phyloP scores from a whole-genome alignment of 2,329 filamentous ascomycete species.

The Fusarium redolens region DNA sequence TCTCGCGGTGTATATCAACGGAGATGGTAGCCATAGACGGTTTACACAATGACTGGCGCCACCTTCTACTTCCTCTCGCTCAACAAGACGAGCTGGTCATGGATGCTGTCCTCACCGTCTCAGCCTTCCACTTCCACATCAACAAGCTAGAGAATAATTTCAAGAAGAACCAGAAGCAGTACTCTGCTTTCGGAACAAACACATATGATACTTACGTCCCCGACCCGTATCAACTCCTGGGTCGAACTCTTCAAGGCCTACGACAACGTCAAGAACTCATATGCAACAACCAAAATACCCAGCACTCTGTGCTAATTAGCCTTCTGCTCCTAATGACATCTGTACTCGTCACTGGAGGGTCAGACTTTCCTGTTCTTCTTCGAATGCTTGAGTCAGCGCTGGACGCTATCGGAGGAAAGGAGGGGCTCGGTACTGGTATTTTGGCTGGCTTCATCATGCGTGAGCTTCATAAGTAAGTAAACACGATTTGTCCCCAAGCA shows the following conservation, averaged over 20 bases:
- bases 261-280: constrained; percentile 33
- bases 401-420: constrained; percentile 41
- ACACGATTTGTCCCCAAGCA: fast-evolving
- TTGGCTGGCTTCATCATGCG: constrained; percentile 38
- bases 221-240: constrained; percentile 31
- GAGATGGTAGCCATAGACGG: constrained; percentile 45
- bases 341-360: constrained; percentile 41
- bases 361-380: constrained; percentile 44
- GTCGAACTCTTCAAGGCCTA: constrained; percentile 23
- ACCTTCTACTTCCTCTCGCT: constrained; percentile 36
- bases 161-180: not conserved
- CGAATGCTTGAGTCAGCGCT: constrained; percentile 45
- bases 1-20: constrained; percentile 36
- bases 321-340: constrained; percentile 42
- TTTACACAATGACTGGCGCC: constrained; percentile 42
- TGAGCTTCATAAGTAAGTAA: constrained; percentile 44
- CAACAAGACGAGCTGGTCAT: constrained; percentile 36
- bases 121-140: constrained; percentile 34
- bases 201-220: constrained; percentile 1
- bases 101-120: constrained; percentile 37
- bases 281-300: constrained; percentile 4
- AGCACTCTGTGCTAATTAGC: constrained; percentile 37
- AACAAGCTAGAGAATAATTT: not conserved
- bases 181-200: not conserved
- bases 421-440: constrained; percentile 29